phyloP scores from a whole-genome alignment of 805 yeast genomes.

The Candida maris region DNA sequence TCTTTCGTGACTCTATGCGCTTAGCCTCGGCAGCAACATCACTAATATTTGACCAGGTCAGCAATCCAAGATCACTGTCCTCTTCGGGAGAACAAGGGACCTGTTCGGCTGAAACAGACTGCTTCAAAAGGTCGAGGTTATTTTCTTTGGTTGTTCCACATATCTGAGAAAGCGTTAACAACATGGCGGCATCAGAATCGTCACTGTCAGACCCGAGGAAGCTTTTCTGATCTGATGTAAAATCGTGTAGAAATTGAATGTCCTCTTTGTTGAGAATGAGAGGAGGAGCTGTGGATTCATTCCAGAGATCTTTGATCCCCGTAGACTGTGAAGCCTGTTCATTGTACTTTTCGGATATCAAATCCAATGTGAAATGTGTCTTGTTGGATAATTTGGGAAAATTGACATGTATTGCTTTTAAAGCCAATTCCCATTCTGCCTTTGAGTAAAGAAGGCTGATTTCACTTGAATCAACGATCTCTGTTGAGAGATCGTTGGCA shows the following conservation, averaged over 20 bases:
- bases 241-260: conserved; percentile 17
- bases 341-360: conserved; percentile 21
- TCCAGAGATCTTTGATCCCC: conserved; percentile 11
- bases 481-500: neutral
- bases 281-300: conserved; percentile 18
- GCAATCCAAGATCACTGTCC: conserved; percentile 7
- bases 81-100: conserved; percentile 16
- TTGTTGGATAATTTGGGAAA: conserved; percentile 26
- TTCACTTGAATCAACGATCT: conserved; percentile 4
- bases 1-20: conserved; percentile 1
- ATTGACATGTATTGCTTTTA: conserved; percentile 18
- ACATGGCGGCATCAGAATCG: conserved; percentile 5
- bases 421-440: conserved; percentile 29
- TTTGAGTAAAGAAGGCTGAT: conserved; percentile 22
- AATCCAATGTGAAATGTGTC: conserved; percentile 23
- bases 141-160: conserved; percentile 1
- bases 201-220: conserved; percentile 16
- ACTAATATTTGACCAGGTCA: conserved; percentile 8
- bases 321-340: conserved; percentile 4
- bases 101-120: conserved; percentile 3
- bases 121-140: neutral
- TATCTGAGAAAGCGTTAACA: conserved; percentile 20
- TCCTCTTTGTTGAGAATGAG: conserved; percentile 17
- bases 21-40: conserved; percentile 5
- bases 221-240: conserved; percentile 13